Conservation (phyloP, 805 yeast genomes). For the Ascoidea asiatica region DNA sequence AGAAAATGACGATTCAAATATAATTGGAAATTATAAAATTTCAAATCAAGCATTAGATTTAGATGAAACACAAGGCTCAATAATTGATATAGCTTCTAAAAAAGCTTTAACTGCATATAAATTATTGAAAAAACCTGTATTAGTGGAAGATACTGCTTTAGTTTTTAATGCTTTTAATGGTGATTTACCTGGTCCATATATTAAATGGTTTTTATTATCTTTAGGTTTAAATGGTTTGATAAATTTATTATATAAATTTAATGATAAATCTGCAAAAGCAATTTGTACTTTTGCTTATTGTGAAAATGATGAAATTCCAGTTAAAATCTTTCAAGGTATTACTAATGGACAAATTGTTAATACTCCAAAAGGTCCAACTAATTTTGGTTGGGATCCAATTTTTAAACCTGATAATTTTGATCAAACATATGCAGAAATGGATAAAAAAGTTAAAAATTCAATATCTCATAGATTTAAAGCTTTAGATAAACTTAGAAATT, state of each 20-base stretch:
- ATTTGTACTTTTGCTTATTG: constrained; percentile 88
- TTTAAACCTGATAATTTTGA: constrained; percentile 71
- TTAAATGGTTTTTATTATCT: constrained; percentile 78
- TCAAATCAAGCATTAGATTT: constrained; percentile 61
- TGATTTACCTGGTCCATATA: constrained; percentile 85
- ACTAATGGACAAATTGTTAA: constrained; percentile 72
- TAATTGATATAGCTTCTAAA: constrained; percentile 66
- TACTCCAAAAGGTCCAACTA: constrained; percentile 57
- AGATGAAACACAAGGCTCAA: constrained; percentile 83
- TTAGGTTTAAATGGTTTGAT: constrained; percentile 70
- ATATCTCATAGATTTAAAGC: constrained; percentile 88
- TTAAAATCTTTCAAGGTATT: constrained; percentile 71
- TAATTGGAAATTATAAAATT: constrained; percentile 37
- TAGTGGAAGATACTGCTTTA: constrained; percentile 91
- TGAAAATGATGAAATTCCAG: constrained; percentile 63
- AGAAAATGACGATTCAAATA: constrained; percentile 16
- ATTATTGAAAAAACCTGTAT: constrained; percentile 59
- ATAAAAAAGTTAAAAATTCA: constrained; percentile 55
- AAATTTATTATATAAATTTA: constrained; percentile 67
- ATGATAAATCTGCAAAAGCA: constrained; percentile 76
- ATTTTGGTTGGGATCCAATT: constrained; percentile 91
- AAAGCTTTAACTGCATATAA: constrained; percentile 68
- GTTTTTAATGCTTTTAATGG: constrained; percentile 70
- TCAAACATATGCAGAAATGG: constrained; percentile 84
- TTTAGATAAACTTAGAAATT: constrained; percentile 53